Evolutionary conservation across 2,329 filamentous ascomycete genomes (phyloP).

Genomic region (Peltaster fructicola): DNA sequence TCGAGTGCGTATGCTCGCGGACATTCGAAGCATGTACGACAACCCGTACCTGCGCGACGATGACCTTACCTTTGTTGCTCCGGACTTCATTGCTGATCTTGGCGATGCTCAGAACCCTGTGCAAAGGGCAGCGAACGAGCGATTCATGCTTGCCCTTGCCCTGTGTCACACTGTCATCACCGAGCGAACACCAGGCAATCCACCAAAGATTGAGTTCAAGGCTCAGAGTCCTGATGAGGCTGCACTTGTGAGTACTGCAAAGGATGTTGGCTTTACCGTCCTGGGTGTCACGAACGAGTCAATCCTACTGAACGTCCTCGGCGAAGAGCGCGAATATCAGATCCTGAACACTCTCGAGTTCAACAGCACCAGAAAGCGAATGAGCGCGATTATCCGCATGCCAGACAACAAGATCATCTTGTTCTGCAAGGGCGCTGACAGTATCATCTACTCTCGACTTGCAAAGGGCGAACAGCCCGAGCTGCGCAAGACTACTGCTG

Average conservation of each 20-base stretch:
- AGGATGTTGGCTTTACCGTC: constrained; percentile 89
- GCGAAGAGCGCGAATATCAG: constrained; percentile 66
- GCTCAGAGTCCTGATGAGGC: constrained; percentile 95
- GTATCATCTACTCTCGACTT: constrained; percentile 85
- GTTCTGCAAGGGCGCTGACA: constrained; percentile 95
- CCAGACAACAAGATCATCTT: constrained; percentile 75
- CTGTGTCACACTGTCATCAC: constrained; percentile 96
- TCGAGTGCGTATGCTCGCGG: constrained; percentile 52
- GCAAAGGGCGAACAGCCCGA: constrained; percentile 72
- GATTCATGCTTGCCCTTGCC: constrained; percentile 87
- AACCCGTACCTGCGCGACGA: constrained; percentile 88
- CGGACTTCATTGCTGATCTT: constrained; percentile 73
- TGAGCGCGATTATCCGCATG: constrained; percentile 95
- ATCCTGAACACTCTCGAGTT: constrained; percentile 94
- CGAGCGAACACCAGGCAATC: constrained; percentile 75
- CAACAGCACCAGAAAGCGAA: constrained; percentile 89
- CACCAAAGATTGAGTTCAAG: constrained; percentile 83
- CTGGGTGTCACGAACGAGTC: constrained; percentile 64
- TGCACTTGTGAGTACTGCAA: constrained; percentile 80
- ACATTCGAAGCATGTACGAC: constrained; percentile 60
- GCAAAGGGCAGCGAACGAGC: constrained; percentile 61
- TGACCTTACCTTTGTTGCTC: constrained; percentile 77
- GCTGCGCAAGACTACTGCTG: constrained; percentile 65
- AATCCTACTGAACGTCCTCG: constrained; percentile 72
- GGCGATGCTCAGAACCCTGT: constrained; percentile 56